Evolutionary conservation across 1,139 yeast genomes (phyloP), one percentile per base, ranked within the genome.

Genomic region (Geotrichum macrosporum): DNA sequence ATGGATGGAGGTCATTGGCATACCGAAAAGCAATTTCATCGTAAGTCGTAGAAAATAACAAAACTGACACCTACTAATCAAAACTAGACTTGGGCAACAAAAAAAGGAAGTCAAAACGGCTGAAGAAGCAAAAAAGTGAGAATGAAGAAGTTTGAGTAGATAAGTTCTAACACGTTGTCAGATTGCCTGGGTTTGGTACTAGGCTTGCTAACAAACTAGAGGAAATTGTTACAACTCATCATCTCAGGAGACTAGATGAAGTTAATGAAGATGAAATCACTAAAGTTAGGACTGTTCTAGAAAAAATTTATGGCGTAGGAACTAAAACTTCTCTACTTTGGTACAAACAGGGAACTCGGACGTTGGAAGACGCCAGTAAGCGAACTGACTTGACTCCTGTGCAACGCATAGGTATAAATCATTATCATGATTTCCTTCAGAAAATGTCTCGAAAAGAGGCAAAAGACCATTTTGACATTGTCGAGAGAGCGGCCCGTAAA

Each of bases 231-330:
- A 57, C 63, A 10, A 71, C 75, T 0, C 75, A 76, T 9, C 58
- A 57, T 1, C 60, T 76, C 26, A 56, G 65, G 15, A 72, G 71
- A 12, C 60, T 75, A 5, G 68, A 69, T 9, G 59, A 55, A 4
- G 37, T 38, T 18, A 45, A 57, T 35, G 48, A 55, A 1, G 64
- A 67, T 35, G 64, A 65, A 8, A 53, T 57, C 13, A 55, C 58
- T n/a, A 47, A 54, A n/a, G 55, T 62, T 4, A 48, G 74, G 19
- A 61, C 61, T n/a, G 55, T 65, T 43, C 72, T 80, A 45, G 62
- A 66, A 37, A 66, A 69, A 2, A 72, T 81, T 13, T 70, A 75
- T 56, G 81, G 81, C 0, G 78, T 80, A 10, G 85, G 84, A 1
- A 62, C 71, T 1, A 58, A 53, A 10, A 66, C 66, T 2, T 80